Evolutionary conservation across 148 eudicot genomes (phyloP), one percentile per base, ranked within the genome.

Genomic region (Hydrangea macrophylla): DNA sequence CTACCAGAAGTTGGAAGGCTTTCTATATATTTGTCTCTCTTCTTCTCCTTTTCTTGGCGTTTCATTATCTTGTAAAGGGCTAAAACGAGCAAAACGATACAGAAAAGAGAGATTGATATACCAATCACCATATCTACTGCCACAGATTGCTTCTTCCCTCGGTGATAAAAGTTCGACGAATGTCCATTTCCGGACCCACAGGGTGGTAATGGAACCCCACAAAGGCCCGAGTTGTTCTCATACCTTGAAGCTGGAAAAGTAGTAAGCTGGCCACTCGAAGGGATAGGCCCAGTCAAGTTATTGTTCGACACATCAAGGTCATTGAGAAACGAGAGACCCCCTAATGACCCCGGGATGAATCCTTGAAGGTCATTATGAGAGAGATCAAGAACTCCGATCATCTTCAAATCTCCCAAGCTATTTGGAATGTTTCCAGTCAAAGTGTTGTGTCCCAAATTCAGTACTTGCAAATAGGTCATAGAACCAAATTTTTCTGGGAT

Each of bases 1-100:
- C 78, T 81, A 58, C 88, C 81, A 2, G 88, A 84, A 28, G 85
- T 84, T 11, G 88, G 77, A n/a, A 84, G 79, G 81, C 85, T 81
- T 30, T 81, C 88, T 0, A 84, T 81, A 65, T 81, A 84, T 24
- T 81, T 84, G 2, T 81, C 83, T 9, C 81, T 57, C 58, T 67
- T 75, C 62, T 70, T 73, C 44, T 71, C 79, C 70, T 68, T 39
- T 28, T 58, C 55, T 30, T 76, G 81, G 24, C 40, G 62, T 58
- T 36, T 71, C 37, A 67, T 81, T 10, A 61, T 62, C 62, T 69
- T 76, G 74, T 70, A 84, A 55, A 84, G 79, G 12, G 81, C 77
- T 25, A 76, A 64, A 0, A 71, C 31, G 15, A 84, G 81, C 67
- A 64, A 23, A 6, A 73, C 15, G 17, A 84, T 72, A 61, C 81